A percentile compares a stretch with the other conserved stretches of the same genome.
Evolutionary conservation across 768 basidiomycete genomes (phyloP).

Genomic region (Amanita pallidorosea): DNA sequence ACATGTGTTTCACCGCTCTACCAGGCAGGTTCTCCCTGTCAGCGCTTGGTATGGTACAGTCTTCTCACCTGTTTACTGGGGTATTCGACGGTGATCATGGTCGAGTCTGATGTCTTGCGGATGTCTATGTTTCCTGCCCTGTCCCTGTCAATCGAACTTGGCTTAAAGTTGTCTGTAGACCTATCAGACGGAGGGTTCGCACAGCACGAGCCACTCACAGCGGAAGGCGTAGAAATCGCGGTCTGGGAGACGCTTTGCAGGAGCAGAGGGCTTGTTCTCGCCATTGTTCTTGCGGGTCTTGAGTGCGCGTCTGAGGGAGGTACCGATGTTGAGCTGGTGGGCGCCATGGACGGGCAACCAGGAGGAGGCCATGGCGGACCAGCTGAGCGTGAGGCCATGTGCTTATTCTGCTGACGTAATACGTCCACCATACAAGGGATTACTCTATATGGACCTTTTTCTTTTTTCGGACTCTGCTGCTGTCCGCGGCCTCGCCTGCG

Average conservation of each 20-base stretch:
- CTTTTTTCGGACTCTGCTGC: conserved; percentile 24
- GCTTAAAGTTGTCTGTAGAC: conserved; percentile 61
- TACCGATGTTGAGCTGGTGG: conserved; percentile 48
- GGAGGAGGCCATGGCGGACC: conserved; percentile 15
- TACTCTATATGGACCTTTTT: conserved; percentile 10
- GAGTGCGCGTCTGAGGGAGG: conserved; percentile 52
- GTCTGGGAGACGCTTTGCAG: conserved; percentile 40
- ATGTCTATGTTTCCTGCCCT: conserved; percentile 60
- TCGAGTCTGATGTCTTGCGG: conserved; percentile 39
- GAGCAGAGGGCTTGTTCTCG: conserved; percentile 20
- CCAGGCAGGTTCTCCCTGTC: conserved; percentile 2
- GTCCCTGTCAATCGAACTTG: conserved; percentile 54
- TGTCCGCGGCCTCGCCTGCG: conserved; percentile 21
- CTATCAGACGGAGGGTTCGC: background rate
- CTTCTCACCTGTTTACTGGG: conserved; percentile 49
- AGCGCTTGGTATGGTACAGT: background rate
- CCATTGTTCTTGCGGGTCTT: conserved; percentile 60
- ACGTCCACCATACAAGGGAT: background rate
- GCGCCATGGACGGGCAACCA: conserved; percentile 55
- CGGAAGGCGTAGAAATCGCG: conserved; percentile 70
- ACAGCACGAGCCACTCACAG: conserved; percentile 34
- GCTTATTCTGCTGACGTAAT: background rate
- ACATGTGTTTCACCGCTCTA: conserved; percentile 43
- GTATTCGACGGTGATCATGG: conserved; percentile 53
- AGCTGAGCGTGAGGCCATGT: background rate